phyloP scores from a whole-genome alignment of 192 early-diverging fungal genomes.

The Mortierella claussenii region DNA sequence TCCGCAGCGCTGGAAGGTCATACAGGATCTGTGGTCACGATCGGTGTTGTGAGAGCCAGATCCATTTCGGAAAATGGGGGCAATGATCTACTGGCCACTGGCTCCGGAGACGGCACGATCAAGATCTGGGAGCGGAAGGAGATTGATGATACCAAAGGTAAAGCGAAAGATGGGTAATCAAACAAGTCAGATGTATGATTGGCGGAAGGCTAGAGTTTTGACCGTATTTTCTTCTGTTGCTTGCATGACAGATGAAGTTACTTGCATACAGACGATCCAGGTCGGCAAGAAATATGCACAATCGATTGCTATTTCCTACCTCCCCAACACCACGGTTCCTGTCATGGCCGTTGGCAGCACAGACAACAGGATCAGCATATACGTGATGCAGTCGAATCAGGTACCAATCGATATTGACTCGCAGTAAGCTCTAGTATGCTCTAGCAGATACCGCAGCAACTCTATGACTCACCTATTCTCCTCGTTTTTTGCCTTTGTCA shows the following conservation, averaged over 20 bases:
- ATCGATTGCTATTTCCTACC: slow-evolving; percentile 70
- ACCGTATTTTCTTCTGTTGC: too few relatives aligned
- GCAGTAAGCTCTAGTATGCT: slow-evolving; percentile 4
- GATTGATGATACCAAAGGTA: slow-evolving; percentile 47
- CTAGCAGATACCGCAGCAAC: neutral
- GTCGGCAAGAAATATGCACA: slow-evolving; percentile 75
- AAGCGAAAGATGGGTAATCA: too few relatives aligned
- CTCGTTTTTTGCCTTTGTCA: neutral
- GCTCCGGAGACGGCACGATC: slow-evolving; percentile 78
- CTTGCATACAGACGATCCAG: slow-evolving; percentile 75
- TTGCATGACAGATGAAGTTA: slow-evolving; percentile 57
- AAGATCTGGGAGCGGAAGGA: slow-evolving; percentile 71
- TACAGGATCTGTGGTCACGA: slow-evolving; percentile 68
- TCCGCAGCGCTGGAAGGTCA: slow-evolving; percentile 76
- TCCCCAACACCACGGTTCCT: slow-evolving; percentile 71
- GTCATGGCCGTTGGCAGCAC: slow-evolving; percentile 88
- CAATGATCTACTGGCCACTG: slow-evolving; percentile 70
- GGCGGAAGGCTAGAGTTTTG: too few relatives aligned
- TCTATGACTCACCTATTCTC: neutral
- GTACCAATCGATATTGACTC: slow-evolving; percentile 21
- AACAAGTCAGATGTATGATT: too few relatives aligned
- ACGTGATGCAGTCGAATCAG: slow-evolving; percentile 54
- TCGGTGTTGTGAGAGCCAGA: slow-evolving; percentile 66
- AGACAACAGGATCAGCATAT: slow-evolving; percentile 80
- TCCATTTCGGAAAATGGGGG: slow-evolving; percentile 37